These are phyloP conservation scores for Pyracantha coccinea DNA, from an alignment of 331 rosid species.

Conservation along the genomic window DNA sequence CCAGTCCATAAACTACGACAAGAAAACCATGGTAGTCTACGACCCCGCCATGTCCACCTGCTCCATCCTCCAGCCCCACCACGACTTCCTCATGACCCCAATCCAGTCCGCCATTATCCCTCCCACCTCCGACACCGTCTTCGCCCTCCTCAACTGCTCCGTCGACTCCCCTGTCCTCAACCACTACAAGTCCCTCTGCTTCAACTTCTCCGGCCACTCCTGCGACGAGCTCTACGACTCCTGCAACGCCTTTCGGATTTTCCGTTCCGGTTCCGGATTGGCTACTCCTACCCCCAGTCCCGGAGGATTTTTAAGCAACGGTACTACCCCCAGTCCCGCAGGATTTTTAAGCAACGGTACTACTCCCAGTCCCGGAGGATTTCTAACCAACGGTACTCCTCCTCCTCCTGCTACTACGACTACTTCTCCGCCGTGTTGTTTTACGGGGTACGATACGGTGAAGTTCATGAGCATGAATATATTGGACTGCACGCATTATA, in stretches of 20 bases:
- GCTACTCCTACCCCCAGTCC: too few species aligned
- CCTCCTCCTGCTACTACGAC: neutral
- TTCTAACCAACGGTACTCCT: too few species aligned
- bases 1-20: slow-evolving; percentile 69
- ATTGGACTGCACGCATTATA: slow-evolving; percentile 82
- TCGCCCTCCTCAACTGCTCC: slow-evolving; percentile 81
- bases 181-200: slow-evolving; percentile 79
- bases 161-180: slow-evolving; percentile 83
- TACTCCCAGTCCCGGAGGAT: too few species aligned
- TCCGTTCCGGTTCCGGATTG: slow-evolving; percentile 27
- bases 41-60: slow-evolving; percentile 93
- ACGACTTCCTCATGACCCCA: slow-evolving; percentile 62
- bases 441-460: slow-evolving; percentile 57
- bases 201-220: slow-evolving; percentile 79
- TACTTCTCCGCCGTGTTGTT: slow-evolving; percentile 38
- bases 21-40: slow-evolving; percentile 43
- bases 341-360: too few species aligned
- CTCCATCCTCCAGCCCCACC: slow-evolving; percentile 91
- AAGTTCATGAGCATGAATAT: slow-evolving; percentile 82
- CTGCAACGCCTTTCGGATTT: slow-evolving; percentile 76
- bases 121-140: slow-evolving; percentile 70
- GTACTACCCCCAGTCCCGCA: too few species aligned
- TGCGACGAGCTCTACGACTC: slow-evolving; percentile 78
- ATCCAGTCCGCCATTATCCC: slow-evolving; percentile 77
- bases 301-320: too few species aligned